Evolutionary conservation across 805 yeast species (phyloP).

Genomic region (Schwanniomyces occidentalis): DNA sequence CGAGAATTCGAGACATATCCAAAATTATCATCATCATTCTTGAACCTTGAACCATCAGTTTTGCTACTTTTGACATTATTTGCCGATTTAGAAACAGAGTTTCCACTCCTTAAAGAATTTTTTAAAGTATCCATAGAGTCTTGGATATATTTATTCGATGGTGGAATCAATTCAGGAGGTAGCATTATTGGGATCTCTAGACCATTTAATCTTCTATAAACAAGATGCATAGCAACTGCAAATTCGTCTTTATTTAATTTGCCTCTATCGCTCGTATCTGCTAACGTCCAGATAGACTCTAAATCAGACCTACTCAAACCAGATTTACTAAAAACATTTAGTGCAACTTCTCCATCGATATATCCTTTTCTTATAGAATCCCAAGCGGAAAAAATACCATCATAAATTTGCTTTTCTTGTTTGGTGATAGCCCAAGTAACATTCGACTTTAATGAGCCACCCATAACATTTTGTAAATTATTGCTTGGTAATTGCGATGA

Average conservation of each 20-base stretch:
- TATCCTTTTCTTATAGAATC: conserved; percentile 67
- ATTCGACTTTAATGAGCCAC: conserved; percentile 47
- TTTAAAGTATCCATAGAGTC: conserved; percentile 73
- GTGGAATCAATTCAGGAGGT: conserved; percentile 90
- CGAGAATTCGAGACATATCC: conserved; percentile 72
- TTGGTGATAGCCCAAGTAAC: conserved; percentile 83
- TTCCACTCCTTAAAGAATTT: conserved; percentile 51
- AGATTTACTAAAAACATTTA: conserved; percentile 84
- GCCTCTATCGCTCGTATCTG: conserved; percentile 82
- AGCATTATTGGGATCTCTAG: conserved; percentile 76
- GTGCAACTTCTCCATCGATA: conserved; percentile 79
- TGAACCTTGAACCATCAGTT: conserved; percentile 43
- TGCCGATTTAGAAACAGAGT: conserved; percentile 14
- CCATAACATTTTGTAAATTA: conserved; percentile 45
- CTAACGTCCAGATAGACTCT: conserved; percentile 87
- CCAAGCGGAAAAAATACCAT: conserved; percentile 86
- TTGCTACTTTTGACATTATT: conserved; percentile 25
- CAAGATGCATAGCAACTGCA: conserved; percentile 95
- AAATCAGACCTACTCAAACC: conserved; percentile 84
- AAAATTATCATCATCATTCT: conserved; percentile 70
- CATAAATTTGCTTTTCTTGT: conserved; percentile 84
- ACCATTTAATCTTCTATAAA: conserved; percentile 87
- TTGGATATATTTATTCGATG: conserved; percentile 72
- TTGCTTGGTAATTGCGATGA: conserved; percentile 35
- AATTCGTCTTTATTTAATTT: conserved; percentile 86